These are phyloP conservation scores for Yarrowia hollandica DNA, from an alignment of 805 yeast genomes.

Conservation along the genomic window DNA sequence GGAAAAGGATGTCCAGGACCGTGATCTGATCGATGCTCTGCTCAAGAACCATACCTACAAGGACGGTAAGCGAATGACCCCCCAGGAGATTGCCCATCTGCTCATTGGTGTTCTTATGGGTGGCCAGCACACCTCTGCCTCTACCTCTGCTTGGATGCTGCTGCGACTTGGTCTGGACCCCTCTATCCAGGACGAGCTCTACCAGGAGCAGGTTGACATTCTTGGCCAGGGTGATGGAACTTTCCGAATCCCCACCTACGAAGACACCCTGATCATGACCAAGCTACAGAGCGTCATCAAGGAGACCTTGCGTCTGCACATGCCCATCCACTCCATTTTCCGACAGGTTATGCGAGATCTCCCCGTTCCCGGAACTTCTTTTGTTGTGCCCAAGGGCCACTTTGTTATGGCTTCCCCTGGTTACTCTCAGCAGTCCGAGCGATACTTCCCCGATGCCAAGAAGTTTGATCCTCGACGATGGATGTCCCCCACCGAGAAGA, in stretches of 20 bases:
- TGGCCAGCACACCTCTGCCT: slow-evolving; percentile 97
- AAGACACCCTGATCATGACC: slow-evolving; percentile 77
- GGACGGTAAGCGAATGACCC: slow-evolving; percentile 93
- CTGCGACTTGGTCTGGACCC: slow-evolving; percentile 88
- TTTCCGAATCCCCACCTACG: slow-evolving; percentile 68
- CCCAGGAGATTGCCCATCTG: slow-evolving; percentile 89
- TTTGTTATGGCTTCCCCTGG: slow-evolving; percentile 94
- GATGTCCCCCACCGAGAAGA: slow-evolving; percentile 41
- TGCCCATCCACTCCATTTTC: slow-evolving; percentile 94
- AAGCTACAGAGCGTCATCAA: slow-evolving; percentile 79
- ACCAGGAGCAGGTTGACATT: slow-evolving; percentile 67
- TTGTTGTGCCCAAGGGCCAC: slow-evolving; percentile 85
- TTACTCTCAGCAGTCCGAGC: slow-evolving; percentile 72
- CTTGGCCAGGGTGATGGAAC: slow-evolving; percentile 44
- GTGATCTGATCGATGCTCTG: slow-evolving; percentile 87
- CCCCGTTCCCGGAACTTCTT: slow-evolving; percentile 73
- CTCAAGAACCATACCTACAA: slow-evolving; percentile 82
- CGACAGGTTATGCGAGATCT: slow-evolving; percentile 81
- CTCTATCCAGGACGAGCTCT: slow-evolving; percentile 78
- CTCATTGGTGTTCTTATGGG: slow-evolving; percentile 97
- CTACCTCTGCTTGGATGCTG: slow-evolving; percentile 93
- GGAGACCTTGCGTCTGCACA: slow-evolving; percentile 93
- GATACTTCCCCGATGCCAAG: slow-evolving; percentile 74
- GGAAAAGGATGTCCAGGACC: slow-evolving; percentile 72
- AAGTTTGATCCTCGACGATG: slow-evolving; percentile 86